Evolutionary conservation across 148 eudicot species (phyloP).

Genomic region (Gaultheria prostrata): DNA sequence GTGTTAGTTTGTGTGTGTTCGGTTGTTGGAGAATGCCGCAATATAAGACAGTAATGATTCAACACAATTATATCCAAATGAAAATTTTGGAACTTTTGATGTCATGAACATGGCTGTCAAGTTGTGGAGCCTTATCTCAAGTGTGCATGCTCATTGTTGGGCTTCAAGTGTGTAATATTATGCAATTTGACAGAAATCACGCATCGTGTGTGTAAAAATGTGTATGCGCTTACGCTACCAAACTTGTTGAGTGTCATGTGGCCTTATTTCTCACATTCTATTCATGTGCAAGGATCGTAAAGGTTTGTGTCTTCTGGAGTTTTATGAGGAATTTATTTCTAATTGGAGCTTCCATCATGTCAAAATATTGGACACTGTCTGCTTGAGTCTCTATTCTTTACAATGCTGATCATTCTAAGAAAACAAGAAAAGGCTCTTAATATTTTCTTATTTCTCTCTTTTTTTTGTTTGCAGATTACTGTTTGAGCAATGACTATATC

Average conservation of each 20-base stretch:
- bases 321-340: not conserved
- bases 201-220: not conserved
- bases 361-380: constrained; percentile 2
- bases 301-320: constrained; percentile 3
- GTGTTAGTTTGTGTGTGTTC: not conserved
- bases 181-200: not conserved
- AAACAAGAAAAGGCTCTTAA: not conserved
- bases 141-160: not conserved
- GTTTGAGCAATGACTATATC: constrained; percentile 51
- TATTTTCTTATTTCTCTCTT: not conserved
- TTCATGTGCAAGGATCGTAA: not conserved
- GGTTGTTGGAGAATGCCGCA: not conserved
- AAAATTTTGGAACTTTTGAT: not conserved
- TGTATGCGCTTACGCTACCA: not conserved
- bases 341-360: not conserved
- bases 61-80: not conserved
- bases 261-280: not conserved
- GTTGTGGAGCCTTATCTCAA: not conserved
- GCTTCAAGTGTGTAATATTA: not conserved
- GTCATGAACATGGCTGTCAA: not conserved
- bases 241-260: not conserved
- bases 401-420: too few relatives aligned
- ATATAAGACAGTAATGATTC: not conserved
- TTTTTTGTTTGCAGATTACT: constrained; percentile 41
- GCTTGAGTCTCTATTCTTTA: not conserved